Base-by-base conservation (phyloP, 1,139 yeast genomes). In the Geotrichum europaeum region DNA sequence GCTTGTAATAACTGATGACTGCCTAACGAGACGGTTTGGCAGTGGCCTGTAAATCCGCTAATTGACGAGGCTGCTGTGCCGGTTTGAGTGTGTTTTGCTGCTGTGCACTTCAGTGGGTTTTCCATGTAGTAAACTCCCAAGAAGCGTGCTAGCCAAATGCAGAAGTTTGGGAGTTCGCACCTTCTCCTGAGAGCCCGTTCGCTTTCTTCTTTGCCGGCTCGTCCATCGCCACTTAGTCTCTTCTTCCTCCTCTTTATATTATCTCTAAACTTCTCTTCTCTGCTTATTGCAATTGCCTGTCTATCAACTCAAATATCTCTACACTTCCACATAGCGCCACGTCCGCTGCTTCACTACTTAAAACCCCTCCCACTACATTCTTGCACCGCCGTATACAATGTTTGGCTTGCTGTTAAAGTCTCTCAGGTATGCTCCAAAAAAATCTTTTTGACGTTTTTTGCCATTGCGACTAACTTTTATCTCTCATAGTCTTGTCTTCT, bases 401-500 rank as follows among this genome's bases (percentile, higher is more conserved):
- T 59, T 67, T 59, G 69, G 66, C 22, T 53, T 66, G 20, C 52
- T 65, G 18, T 61, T 67, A 55, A 61, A 59, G 34, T 58, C 62
- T 34, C 57, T 65, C 15, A 62, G 67, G 69, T 66, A 58, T 50
- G 66, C 10, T 20, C 18, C 32, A 28, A 12, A 22, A 20, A 24
- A 2, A 22, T 22, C 34, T 20, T 34, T 9, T 51, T n/a, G 34
- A 22, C 12, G 1, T 20, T 15, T 25, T n/a, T 18, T 30, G 10
- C 22, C 28, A 24, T 50, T 18, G 25, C 15, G 32, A 49, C 47
- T 34, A 36, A 45, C 49, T 13, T 12, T n/a, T 47, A 30, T 28
- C 49, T 36, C 12, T 30, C 12, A 9, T 61, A 70, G 75, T 61
- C 67, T 74, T 15, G 61, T 68, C 54, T 71, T 73, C 15, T 78